Base-by-base conservation (phyloP, 768 basidiomycete species). In the Russula virescens region DNA sequence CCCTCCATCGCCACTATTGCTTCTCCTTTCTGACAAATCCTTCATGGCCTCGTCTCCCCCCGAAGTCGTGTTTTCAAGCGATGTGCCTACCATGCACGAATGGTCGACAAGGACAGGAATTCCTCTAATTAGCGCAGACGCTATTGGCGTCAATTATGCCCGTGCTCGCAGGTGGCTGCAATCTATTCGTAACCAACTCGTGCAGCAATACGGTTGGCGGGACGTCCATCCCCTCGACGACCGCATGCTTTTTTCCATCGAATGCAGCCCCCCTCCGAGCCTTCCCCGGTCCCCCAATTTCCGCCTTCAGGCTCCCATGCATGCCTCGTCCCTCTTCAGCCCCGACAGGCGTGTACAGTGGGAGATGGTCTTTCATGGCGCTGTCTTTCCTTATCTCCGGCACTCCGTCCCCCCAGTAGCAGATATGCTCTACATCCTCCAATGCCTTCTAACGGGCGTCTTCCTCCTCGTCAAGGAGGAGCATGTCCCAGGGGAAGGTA, bases 251-350 rank as follows among this genome's bases (percentile, higher is more conserved):
- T 87, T 91, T 72, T 83, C 86, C 59, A 81, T 93, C 72, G 89
- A 91, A 73, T 86, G 86, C 5, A 81, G 84, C 31, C 86, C 87
- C 60, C 89, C 90, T 19, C 80, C 85, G 18, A 80, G 81, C 66
- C 79, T 91, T 49, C 89, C 90, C 8, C 86, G 88, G 47, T 86
- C 88, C 59, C 90, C 90, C 61, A 80, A 83, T 69, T 76, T 89
- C 68, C 84, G 80, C 50, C 77, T 91, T 8, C 85, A 88, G 70
- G 80, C 92, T 40, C 90, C 90, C 9, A 79, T 85, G 61, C 84
- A 91, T 66, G 89, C 90, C 43, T 86, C 85, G 45, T 89, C 90
- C 26, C 92, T 93, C 75, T 93, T 92, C 76, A 88, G 86, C 53
- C 89, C 89, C 13, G 88, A 92, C 72, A 78, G 90, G 68, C 83